Evolutionary conservation across 495 filamentous ascomycete genomes (phyloP), one percentile per base, ranked within the genome.

Genomic region (Aspergillus funiculosus): DNA sequence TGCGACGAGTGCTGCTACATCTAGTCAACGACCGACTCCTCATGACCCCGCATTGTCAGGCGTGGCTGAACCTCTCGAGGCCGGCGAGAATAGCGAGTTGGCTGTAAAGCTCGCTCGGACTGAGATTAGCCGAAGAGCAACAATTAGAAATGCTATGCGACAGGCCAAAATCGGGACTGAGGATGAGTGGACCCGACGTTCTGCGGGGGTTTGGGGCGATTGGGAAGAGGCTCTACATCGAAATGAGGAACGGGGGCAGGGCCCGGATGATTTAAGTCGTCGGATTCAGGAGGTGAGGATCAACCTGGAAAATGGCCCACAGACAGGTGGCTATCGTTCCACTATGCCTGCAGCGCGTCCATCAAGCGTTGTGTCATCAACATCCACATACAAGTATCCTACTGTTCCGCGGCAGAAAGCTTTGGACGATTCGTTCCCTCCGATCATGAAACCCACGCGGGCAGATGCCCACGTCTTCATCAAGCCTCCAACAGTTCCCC

Each of bases 71-170:
- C 63, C 80, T 5, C 63, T 95, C 15, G 82, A 86, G 57, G 86
- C 84, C 3, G 75, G 69, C 8, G 77, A 86, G 39, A 74, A 94
- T 47, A 74, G 77, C 43, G 81, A 89, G 24, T 73, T 95, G 27
- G 89, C 89, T 6, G 84, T 94, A 5, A 75, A 83, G 50, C 53
- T 94, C 26, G 87, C 87, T 0, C 78, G 81, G 42, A 80, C 74
- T 14, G 87, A 94, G 62, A 79, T 91, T 32, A 72, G 63, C 36
- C 77, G 87, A 37, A 72, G 89, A 50, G 81, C 82, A 43, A 75
- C 75, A 6, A 71, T 73, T 9, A 69, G 76, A 38, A 73, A 69
- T 42, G 73, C 76, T 4, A 75, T 72, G 8, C 69, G 79, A 6
- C 66, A 76, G 51, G 69, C 76, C 7, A 76, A 78, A 2, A 58